Evolutionary conservation across 768 basidiomycete genomes (phyloP).

Genomic region (Boletus reticuloceps): DNA sequence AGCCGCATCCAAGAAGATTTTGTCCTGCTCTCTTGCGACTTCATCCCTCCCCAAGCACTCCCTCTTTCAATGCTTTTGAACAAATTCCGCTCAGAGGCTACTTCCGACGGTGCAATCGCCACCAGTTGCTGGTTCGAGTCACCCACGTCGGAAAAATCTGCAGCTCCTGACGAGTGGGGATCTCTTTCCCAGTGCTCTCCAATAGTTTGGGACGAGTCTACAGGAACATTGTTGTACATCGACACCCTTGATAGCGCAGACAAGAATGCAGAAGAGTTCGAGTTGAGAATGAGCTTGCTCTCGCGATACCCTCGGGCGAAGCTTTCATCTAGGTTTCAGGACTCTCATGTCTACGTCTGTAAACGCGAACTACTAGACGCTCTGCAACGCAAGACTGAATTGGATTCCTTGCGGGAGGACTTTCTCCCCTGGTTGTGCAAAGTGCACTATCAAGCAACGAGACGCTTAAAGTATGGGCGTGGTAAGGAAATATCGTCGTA

Average conservation of each 20-base stretch:
- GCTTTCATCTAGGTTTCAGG: slow-evolving; percentile 66
- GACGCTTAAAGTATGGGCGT: slow-evolving; percentile 55
- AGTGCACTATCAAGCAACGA: slow-evolving; percentile 68
- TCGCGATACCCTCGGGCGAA: slow-evolving; percentile 72
- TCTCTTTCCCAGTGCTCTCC: slow-evolving; percentile 41
- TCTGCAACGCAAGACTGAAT: slow-evolving; percentile 61
- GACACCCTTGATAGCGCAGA: slow-evolving; percentile 71
- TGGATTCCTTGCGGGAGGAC: slow-evolving; percentile 86
- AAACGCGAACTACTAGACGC: slow-evolving; percentile 69
- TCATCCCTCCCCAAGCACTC: slow-evolving; percentile 75
- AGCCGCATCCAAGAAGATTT: slow-evolving; percentile 80
- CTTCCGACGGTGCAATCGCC: slow-evolving; percentile 60
- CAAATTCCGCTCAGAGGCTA: slow-evolving; percentile 73
- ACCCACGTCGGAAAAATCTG: slow-evolving; percentile 50
- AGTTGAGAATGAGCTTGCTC: slow-evolving; percentile 73
- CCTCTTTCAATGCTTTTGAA: slow-evolving; percentile 69
- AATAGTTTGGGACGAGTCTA: slow-evolving; percentile 66
- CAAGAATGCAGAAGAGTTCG: slow-evolving; percentile 65
- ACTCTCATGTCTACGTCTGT: slow-evolving; percentile 93
- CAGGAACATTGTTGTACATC: slow-evolving; percentile 67
- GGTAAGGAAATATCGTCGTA: slow-evolving; percentile 34
- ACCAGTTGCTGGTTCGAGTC: slow-evolving; percentile 65
- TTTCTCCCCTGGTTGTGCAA: slow-evolving; percentile 93
- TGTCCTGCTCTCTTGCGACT: slow-evolving; percentile 88
- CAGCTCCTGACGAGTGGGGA: slow-evolving; percentile 68